Base-by-base conservation (phyloP, 1,139 yeast genomes). In the Candida albicans region DNA sequence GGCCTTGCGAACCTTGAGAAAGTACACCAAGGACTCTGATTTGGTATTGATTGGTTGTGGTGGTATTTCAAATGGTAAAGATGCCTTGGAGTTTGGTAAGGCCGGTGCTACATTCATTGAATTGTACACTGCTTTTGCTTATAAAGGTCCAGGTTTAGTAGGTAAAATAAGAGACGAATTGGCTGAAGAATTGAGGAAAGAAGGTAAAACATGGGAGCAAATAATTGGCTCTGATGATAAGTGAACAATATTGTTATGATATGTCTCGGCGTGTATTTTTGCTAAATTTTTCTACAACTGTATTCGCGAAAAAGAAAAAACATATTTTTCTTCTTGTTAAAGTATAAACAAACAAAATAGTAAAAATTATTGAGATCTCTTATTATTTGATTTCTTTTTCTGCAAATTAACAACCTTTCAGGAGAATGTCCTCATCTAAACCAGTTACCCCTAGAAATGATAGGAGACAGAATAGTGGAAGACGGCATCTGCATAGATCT, bases 31-130 rank as follows among this genome's bases (percentile, higher is more conserved):
- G 55, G 88, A 81, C 49, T 74, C 83, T 8, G 70, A 78, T 42
- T 66, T 90, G 50, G 88, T 90, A 1, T 75, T 91, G 40, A 79
- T 91, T 52, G 99, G 98, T 24, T 90, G 97, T 65, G 99, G 99
- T 44, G 99, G 99, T 50, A 89, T 91, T 53, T 73, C 87, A 25
- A 67, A 73, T 32, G 98, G 96, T 46, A 74, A 81, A 54, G 98
- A 91, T 61, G 97, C 91, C 1, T 68, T 91, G 43, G 98, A 91
- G 54, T 93, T 85, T 65, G 96, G 95, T 30, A 81, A 79, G 57
- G 96, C 97, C 1, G 99, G 99, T 48, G 98, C 99, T 11, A 77
- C 87, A 29, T 87, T 84, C 58, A 82, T 91, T 37, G 88, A 91
- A 64, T 66, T 89, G 43, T 90, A 90, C 67, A 91, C 98, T 9